Conservation (phyloP, 495 filamentous ascomycete genomes). For the Penicillium pancosmium region DNA sequence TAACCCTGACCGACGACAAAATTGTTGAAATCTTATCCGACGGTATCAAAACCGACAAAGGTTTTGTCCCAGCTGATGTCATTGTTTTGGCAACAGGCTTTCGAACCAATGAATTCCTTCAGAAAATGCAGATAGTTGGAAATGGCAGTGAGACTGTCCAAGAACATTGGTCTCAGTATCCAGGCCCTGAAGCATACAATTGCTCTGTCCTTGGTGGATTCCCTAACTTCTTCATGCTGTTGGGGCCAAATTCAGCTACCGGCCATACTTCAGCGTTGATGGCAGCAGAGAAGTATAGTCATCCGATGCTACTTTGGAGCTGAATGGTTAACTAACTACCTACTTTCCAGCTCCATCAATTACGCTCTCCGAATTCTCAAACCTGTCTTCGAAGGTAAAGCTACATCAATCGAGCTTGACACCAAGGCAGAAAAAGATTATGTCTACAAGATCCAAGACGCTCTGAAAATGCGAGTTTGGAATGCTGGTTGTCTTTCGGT, state of each 20-base stretch:
- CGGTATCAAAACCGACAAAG: neutral
- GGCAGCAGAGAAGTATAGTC: slow-evolving; percentile 47
- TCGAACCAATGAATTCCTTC: slow-evolving; percentile 42
- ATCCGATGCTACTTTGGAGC: neutral
- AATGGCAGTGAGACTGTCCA: neutral
- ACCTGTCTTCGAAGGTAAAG: neutral
- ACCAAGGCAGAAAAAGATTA: slow-evolving; percentile 25
- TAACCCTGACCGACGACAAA: neutral
- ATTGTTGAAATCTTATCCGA: neutral
- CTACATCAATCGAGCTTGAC: neutral
- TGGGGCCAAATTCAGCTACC: slow-evolving; percentile 60
- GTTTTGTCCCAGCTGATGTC: slow-evolving; percentile 49
- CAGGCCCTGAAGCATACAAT: slow-evolving; percentile 55
- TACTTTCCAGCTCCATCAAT: neutral
- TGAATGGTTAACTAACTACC: too few relatives aligned
- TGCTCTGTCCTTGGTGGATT: slow-evolving; percentile 56
- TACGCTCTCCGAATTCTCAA: neutral
- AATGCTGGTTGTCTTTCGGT: slow-evolving; percentile 45
- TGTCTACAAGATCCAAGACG: slow-evolving; percentile 41
- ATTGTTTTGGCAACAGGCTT: slow-evolving; percentile 56
- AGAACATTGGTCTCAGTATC: slow-evolving; percentile 47
- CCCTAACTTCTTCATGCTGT: slow-evolving; percentile 61
- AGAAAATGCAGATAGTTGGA: slow-evolving; percentile 42
- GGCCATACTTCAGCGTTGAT: slow-evolving; percentile 59
- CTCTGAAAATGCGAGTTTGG: slow-evolving; percentile 46